Conservation (phyloP, 192 early-diverging fungal genomes). For the Gigaspora rosea region DNA sequence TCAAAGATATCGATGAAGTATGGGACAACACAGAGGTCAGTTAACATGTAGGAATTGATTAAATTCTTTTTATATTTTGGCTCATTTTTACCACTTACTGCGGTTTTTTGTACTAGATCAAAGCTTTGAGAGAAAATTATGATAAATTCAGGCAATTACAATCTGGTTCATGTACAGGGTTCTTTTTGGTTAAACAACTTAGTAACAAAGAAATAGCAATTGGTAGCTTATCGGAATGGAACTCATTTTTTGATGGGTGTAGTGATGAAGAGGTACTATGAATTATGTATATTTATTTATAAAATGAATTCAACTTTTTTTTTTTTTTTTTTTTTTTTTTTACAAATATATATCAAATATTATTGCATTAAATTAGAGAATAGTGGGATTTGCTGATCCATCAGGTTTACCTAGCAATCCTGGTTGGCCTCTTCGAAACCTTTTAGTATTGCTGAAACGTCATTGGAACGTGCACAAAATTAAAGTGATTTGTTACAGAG, state of each 20-base stretch:
- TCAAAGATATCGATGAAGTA: conserved; percentile 22
- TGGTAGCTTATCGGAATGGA: conserved; percentile 57
- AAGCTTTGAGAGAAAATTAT: not conserved
- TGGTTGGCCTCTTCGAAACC: conserved; percentile 93
- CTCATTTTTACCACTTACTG: not conserved
- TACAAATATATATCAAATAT: not conserved
- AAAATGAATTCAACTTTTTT: too few species aligned
- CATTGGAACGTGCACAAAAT: conserved; percentile 52
- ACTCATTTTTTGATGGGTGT: conserved; percentile 49
- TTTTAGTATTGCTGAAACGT: conserved; percentile 65
- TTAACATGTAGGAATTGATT: conserved; percentile 7
- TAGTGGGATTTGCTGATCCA: conserved; percentile 87
- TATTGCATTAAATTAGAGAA: conserved; percentile 33
- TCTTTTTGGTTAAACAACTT: conserved; percentile 38
- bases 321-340: too few species aligned
- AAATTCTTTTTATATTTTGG: not conserved
- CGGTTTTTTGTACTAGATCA: not conserved
- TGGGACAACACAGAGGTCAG: conserved; percentile 21
- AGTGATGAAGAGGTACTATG: conserved; percentile 35
- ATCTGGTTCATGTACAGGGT: conserved; percentile 36
- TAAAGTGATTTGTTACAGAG: conserved; percentile 69
- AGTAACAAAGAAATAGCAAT: conserved; percentile 35
- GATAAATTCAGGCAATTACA: conserved; percentile 23
- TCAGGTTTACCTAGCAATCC: conserved; percentile 71
- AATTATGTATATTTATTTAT: not conserved